Percentiles rank a stretch among this genome's conserved stretches.
Conservation (phyloP, 106 monocot species). For the Narthecium ossifragum region DNA sequence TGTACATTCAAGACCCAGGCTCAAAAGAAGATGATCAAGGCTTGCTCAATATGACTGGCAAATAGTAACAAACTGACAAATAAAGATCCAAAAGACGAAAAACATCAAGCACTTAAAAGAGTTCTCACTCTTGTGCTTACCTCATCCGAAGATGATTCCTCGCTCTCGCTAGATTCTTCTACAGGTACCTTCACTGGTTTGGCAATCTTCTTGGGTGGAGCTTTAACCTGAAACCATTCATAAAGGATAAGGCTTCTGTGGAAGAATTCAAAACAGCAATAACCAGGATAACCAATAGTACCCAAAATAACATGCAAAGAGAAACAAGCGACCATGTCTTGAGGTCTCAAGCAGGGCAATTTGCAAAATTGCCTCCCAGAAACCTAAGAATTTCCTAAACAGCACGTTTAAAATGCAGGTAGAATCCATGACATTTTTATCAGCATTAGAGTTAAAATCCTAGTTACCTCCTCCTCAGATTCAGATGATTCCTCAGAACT, state of each 20-base stretch:
- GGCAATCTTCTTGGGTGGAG: slow-evolving; percentile 24
- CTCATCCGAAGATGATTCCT: slow-evolving; percentile 49
- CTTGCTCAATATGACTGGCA: not conserved
- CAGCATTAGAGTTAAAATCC: too few relatives aligned
- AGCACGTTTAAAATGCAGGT: too few relatives aligned
- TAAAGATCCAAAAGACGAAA: not conserved
- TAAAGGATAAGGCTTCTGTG: not conserved
- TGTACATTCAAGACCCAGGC: too few relatives aligned
- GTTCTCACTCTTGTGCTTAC: too few relatives aligned
- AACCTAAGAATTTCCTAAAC: too few relatives aligned
- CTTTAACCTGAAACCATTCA: slow-evolving; percentile 23
- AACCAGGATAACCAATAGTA: not conserved
- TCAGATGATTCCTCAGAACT: slow-evolving; percentile 52
- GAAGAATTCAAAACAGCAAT: not conserved
- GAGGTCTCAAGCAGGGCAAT: too few relatives aligned
- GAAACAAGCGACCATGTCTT: too few relatives aligned
- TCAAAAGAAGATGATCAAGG: too few relatives aligned
- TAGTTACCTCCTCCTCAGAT: slow-evolving; percentile 39
- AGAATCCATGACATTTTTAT: too few relatives aligned
- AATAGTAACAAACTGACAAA: not conserved
- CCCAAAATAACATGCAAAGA: not conserved
- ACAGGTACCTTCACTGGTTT: slow-evolving; percentile 12
- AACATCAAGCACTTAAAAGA: too few relatives aligned
- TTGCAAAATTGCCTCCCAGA: too few relatives aligned
- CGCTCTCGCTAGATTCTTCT: slow-evolving; percentile 26